Conservation (phyloP, 805 yeast species). For the Saturnispora halmiae region DNA sequence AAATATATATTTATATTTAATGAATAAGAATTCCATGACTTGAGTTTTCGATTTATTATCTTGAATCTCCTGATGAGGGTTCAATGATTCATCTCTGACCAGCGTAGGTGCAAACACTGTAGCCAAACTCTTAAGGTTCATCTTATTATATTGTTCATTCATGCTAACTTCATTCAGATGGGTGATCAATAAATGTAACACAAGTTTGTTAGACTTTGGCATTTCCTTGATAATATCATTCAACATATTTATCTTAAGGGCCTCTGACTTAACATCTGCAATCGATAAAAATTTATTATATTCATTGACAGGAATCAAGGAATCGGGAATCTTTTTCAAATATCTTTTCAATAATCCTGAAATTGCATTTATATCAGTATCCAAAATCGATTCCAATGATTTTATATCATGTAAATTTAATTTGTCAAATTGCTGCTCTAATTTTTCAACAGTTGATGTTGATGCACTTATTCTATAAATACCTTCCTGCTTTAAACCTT, state of each 20-base stretch:
- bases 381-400: slow-evolving; percentile 20
- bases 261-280: slow-evolving; percentile 27
- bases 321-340: slow-evolving; percentile 74
- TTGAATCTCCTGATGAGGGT: slow-evolving; percentile 71
- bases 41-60: slow-evolving; percentile 80
- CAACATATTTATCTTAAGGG: slow-evolving; percentile 35
- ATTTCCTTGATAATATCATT: slow-evolving; percentile 38
- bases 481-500: slow-evolving; percentile 77
- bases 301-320: slow-evolving; percentile 61
- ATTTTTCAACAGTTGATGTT: slow-evolving; percentile 48
- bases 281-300: slow-evolving; percentile 62
- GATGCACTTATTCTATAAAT: slow-evolving; percentile 87
- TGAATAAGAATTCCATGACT: slow-evolving; percentile 63
- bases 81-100: slow-evolving; percentile 51
- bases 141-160: slow-evolving; percentile 52
- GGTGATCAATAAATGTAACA: slow-evolving; percentile 45
- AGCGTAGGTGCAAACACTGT: slow-evolving; percentile 94
- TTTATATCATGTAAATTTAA: slow-evolving; percentile 24
- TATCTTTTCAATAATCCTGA: slow-evolving; percentile 84
- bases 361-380: slow-evolving; percentile 69
- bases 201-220: slow-evolving; percentile 59
- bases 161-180: slow-evolving; percentile 59
- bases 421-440: slow-evolving; percentile 30
- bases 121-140: slow-evolving; percentile 75
- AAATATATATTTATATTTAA: slow-evolving; percentile 34